These are phyloP conservation scores for Peronosclerospora sorghi DNA, from an alignment of 352 stramenopile species.

Conservation along the genomic window DNA sequence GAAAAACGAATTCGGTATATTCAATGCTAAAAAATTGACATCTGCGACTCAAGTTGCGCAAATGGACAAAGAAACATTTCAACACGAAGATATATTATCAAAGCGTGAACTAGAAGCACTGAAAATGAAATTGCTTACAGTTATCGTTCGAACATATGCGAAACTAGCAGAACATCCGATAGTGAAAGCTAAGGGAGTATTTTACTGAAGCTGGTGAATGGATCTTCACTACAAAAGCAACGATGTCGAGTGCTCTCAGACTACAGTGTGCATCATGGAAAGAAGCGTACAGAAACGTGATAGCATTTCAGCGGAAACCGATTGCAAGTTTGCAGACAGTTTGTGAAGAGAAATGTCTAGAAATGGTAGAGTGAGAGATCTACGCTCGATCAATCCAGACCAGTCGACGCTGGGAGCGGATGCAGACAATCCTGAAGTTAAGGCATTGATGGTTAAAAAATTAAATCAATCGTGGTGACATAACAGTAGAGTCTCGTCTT, in stretches of 20 bases:
- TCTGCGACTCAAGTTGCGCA: no score
- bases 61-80: no score
- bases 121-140: slow-evolving; percentile 52
- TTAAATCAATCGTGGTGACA: neutral
- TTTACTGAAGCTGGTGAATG: slow-evolving; percentile 46
- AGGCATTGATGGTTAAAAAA: neutral
- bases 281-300: slow-evolving; percentile 64
- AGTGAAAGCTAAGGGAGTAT: slow-evolving; percentile 50
- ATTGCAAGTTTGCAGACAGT: slow-evolving; percentile 43
- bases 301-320: slow-evolving; percentile 67
- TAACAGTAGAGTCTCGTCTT: slow-evolving; percentile 1
- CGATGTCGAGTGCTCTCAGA: slow-evolving; percentile 19
- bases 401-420: slow-evolving; percentile 1
- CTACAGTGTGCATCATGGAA: slow-evolving; percentile 40
- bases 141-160: slow-evolving; percentile 42
- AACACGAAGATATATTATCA: slow-evolving; percentile 30
- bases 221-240: slow-evolving; percentile 4
- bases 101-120: slow-evolving; percentile 21
- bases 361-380: slow-evolving; percentile 34
- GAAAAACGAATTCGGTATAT: no score
- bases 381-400: slow-evolving; percentile 39
- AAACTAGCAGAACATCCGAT: slow-evolving; percentile 53
- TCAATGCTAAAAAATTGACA: no score
- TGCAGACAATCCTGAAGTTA: slow-evolving; percentile 5
- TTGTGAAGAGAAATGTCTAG: slow-evolving; percentile 36